Evolutionary conservation across 768 basidiomycete species (phyloP).

Genomic region (Candolleomyces eurysporus): DNA sequence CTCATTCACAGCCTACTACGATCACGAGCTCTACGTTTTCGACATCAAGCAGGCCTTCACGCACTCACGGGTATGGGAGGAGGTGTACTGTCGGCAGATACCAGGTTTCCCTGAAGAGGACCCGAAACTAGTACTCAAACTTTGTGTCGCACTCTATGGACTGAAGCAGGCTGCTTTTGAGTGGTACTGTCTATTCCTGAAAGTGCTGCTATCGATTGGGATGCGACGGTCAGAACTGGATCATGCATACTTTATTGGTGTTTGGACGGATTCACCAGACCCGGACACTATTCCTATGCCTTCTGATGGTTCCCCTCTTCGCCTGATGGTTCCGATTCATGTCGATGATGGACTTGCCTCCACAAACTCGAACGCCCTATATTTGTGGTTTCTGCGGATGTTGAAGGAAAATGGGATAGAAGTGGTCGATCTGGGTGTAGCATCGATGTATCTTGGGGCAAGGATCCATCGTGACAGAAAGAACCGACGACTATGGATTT

Average conservation of each 20-base stretch:
- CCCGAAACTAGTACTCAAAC: background rate
- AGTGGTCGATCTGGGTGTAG: constrained; percentile 8
- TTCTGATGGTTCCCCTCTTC: background rate
- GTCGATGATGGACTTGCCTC: constrained; percentile 8
- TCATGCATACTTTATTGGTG: constrained; percentile 8
- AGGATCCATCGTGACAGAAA: constrained; percentile 9
- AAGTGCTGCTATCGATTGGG: constrained; percentile 1
- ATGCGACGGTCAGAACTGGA: background rate
- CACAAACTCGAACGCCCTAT: constrained; percentile 6
- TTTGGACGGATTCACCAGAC: background rate
- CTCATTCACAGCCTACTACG: constrained; percentile 16
- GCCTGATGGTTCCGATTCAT: constrained; percentile 8
- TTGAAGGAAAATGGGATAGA: background rate
- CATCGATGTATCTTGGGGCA: constrained; percentile 10
- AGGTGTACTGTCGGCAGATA: constrained; percentile 7
- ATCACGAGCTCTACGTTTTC: constrained; percentile 12
- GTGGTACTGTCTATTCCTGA: background rate
- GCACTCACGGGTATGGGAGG: constrained; percentile 11
- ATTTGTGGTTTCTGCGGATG: constrained; percentile 1
- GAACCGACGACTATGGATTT: constrained; percentile 9
- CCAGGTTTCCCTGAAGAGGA: background rate
- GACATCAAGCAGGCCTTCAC: constrained; percentile 20
- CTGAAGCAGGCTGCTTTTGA: constrained; percentile 4
- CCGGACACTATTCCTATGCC: constrained; percentile 8
- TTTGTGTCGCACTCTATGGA: constrained; percentile 2